Evolutionary conservation across 1,139 yeast species (phyloP), one percentile per base, ranked within the genome.

Genomic region (Protomyces inundatus): DNA sequence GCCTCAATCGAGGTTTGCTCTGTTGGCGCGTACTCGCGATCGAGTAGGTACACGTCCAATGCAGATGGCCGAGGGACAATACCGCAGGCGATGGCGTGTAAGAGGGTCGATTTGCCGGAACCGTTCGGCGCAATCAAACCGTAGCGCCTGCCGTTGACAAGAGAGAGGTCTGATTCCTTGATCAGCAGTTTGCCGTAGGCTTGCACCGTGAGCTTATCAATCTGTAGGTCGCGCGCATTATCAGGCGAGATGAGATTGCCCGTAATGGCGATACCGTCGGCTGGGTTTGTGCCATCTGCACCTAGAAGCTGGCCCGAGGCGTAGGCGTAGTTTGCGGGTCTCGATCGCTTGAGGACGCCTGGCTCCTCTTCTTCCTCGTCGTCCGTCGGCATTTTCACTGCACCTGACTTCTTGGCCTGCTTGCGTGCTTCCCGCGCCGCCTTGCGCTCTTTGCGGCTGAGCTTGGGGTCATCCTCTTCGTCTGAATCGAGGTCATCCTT

Each of bases 81-180:
- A 77, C 97, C 84, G 65, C 96, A 95, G 66, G 98, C 97, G 72
- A 93, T 79, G 54, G 98, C 87, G 77, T 88, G 90, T 75, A 93
- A 79, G 72, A 93, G 85, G 39, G 99, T 93, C 52, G 98, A 91
- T 78, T 93, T 93, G 81, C 99, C 99, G 80, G 98, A 91, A 69
- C 99, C 99, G 77, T 93, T 93, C 78, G 93, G 98, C 75, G 98
- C 99, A 72, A 95, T 82, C 70, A 93, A 82, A 79, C 96, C 96
- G 76, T 93, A 93, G 78, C 97, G 86, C 80, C 98, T 88, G 74
- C 98, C 98, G 77, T 85, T 93, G 80, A 93, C 93, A 79, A 93
- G 84, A 80, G 93, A 98, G 72, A 93, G 78, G 60, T 82, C 82
- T 54, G 97, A 86, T 77, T 93, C 98, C 79, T 90, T 97, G 72